Evolutionary conservation across 2,329 filamentous ascomycete species (phyloP).

Genomic region (Zymoseptoria ardabiliae): DNA sequence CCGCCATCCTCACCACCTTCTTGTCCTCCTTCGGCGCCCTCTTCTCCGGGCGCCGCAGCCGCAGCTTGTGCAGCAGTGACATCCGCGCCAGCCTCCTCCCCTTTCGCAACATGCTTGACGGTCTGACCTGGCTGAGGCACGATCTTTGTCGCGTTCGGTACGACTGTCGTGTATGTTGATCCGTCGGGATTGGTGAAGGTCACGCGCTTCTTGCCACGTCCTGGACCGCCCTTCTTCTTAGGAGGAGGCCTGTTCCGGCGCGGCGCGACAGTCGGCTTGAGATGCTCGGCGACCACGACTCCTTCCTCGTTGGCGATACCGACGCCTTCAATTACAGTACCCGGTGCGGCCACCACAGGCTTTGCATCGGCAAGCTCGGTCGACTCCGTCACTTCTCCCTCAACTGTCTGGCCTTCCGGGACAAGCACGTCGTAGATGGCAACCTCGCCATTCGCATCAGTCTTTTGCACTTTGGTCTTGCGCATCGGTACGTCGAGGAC

Average conservation of each 20-base stretch:
- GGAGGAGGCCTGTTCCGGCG: constrained; percentile 68
- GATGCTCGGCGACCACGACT: constrained; percentile 44
- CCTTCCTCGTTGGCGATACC: constrained; percentile 55
- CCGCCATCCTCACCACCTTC: constrained; percentile 39
- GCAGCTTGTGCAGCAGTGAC: constrained; percentile 33
- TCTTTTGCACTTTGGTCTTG: constrained; percentile 70
- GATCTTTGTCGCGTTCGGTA: constrained; percentile 32
- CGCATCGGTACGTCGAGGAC: constrained; percentile 48
- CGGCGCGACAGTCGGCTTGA: constrained; percentile 26
- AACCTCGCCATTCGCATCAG: constrained; percentile 66
- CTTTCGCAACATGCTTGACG: constrained; percentile 30
- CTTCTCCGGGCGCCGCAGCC: constrained; percentile 37
- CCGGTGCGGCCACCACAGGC: constrained; percentile 46
- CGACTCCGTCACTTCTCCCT: constrained; percentile 68
- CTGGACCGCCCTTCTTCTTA: constrained; percentile 68
- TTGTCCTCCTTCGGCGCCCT: constrained; percentile 36
- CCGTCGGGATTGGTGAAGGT: constrained; percentile 45
- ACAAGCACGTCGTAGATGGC: constrained; percentile 80
- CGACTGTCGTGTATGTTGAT: constrained; percentile 33
- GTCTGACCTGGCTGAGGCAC: constrained; percentile 27
- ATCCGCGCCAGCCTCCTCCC: constrained; percentile 29
- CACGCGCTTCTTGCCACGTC: constrained; percentile 71
- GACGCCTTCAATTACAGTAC: constrained; percentile 53
- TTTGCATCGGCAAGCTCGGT: constrained; percentile 40
- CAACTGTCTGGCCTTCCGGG: constrained; percentile 68